phyloP scores from a whole-genome alignment of 2,329 filamentous ascomycete genomes.

The Cladorrhinum sp. region DNA sequence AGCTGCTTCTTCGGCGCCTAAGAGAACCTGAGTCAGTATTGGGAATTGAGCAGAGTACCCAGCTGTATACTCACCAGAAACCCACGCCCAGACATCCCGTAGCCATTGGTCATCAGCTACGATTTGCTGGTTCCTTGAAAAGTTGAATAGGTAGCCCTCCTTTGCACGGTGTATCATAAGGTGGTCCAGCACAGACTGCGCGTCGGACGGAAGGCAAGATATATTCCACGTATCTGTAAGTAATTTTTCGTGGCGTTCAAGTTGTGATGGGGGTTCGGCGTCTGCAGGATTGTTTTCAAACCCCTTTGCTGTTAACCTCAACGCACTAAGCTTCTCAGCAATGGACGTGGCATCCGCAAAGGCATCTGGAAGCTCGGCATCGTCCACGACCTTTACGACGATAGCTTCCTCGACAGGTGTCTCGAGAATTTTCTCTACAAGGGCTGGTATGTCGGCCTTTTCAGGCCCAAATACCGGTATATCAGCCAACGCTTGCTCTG shows the following conservation, averaged over 20 bases:
- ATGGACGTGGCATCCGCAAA: constrained; percentile 43
- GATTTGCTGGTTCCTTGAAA: constrained; percentile 62
- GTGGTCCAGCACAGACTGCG: constrained; percentile 54
- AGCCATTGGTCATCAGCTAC: constrained; percentile 70
- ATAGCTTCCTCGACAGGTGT: constrained; percentile 32
- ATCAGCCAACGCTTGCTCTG: constrained; percentile 52
- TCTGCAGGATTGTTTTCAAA: constrained; percentile 15
- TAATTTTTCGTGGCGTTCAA: constrained; percentile 57
- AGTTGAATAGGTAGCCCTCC: constrained; percentile 63
- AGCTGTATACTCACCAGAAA: constrained; percentile 51
- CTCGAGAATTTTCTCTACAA: constrained; percentile 43
- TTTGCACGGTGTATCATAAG: constrained; percentile 58
- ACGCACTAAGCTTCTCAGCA: constrained; percentile 47
- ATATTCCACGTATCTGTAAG: constrained; percentile 45
- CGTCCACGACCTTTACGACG: constrained; percentile 37
- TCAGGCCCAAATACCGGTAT: constrained; percentile 56
- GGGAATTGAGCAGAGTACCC: neutral
- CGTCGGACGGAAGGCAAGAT: constrained; percentile 48
- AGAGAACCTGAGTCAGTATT: constrained; percentile 15
- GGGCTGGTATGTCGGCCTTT: constrained; percentile 41
- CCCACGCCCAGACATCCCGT: constrained; percentile 75
- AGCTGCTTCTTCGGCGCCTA: constrained; percentile 62
- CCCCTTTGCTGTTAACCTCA: constrained; percentile 37
- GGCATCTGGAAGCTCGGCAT: constrained; percentile 37
- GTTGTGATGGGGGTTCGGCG: constrained; percentile 44